phyloP scores from a whole-genome alignment of 495 filamentous ascomycete genomes.

The Penicillium diatomitis region DNA sequence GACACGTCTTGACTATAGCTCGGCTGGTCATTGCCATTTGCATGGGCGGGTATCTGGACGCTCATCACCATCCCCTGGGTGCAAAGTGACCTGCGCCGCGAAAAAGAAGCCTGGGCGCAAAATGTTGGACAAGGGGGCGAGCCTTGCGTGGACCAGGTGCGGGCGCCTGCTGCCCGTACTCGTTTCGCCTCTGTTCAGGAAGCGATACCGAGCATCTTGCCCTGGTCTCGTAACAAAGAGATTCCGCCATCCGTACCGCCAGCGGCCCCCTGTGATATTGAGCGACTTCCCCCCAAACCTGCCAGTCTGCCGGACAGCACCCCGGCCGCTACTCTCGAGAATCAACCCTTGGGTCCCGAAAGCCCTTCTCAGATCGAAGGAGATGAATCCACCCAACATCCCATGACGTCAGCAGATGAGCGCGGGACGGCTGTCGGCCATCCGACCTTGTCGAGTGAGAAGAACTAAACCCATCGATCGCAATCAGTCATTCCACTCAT shows the following conservation, averaged over 20 bases:
- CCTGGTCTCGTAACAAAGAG: slow-evolving; percentile 28
- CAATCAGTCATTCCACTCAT: too few relatives aligned
- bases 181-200: slow-evolving; percentile 32
- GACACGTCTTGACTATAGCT: slow-evolving; percentile 12
- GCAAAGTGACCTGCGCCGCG: slow-evolving; percentile 47
- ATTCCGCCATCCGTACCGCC: slow-evolving; percentile 16
- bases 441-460: too few relatives aligned
- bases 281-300: not conserved
- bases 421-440: too few relatives aligned
- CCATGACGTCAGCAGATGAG: not conserved
- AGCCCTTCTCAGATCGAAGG: not conserved
- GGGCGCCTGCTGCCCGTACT: slow-evolving; percentile 31
- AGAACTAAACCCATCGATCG: too few relatives aligned
- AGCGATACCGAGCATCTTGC: slow-evolving; percentile 19
- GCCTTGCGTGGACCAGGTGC: slow-evolving; percentile 31
- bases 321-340: not conserved
- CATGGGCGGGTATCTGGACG: slow-evolving; percentile 61
- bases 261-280: slow-evolving; percentile 1
- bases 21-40: slow-evolving; percentile 63
- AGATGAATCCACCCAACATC: not conserved
- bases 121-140: slow-evolving; percentile 30
- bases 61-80: slow-evolving; percentile 61
- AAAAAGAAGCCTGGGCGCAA: slow-evolving; percentile 53
- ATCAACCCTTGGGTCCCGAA: not conserved
- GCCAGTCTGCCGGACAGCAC: not conserved